A percentile compares a stretch with the other conserved stretches of the same genome.
phyloP scores from a whole-genome alignment of 768 basidiomycete species.

The Podaxis sp. region DNA sequence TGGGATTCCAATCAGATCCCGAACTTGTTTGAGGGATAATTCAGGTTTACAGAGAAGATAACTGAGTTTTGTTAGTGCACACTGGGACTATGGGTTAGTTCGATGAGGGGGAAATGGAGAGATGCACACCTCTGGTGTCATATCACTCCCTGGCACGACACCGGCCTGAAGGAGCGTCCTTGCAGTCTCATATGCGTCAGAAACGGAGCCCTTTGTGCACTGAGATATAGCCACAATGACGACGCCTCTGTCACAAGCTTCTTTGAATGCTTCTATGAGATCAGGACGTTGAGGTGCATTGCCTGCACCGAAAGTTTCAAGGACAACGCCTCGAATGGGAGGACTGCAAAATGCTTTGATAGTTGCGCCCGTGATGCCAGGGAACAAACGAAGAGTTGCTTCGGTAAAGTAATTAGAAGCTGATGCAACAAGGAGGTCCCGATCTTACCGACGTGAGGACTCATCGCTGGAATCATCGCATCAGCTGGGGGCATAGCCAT shows the following conservation, averaged over 20 bases:
- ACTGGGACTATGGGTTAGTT: slow-evolving; percentile 37
- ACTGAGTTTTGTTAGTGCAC: slow-evolving; percentile 84
- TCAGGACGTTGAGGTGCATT: slow-evolving; percentile 86
- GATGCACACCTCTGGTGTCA: slow-evolving; percentile 83
- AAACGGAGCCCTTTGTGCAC: slow-evolving; percentile 83
- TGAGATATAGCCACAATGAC: slow-evolving; percentile 92
- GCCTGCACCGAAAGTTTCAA: slow-evolving; percentile 91
- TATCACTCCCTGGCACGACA: slow-evolving; percentile 82
- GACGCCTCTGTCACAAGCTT: slow-evolving; percentile 78
- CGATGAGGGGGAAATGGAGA: not conserved
- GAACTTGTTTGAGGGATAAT: slow-evolving; percentile 61
- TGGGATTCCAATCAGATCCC: slow-evolving; percentile 69
- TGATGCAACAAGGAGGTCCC: not conserved
- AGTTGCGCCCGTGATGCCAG: slow-evolving; percentile 75
- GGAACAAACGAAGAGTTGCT: slow-evolving; percentile 84
- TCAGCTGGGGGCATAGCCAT: slow-evolving; percentile 3
- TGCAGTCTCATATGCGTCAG: slow-evolving; percentile 79
- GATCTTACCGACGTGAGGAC: slow-evolving; percentile 69
- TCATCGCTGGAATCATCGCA: slow-evolving; percentile 51
- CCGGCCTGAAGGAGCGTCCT: slow-evolving; percentile 66
- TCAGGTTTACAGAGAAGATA: slow-evolving; percentile 88
- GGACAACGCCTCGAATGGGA: slow-evolving; percentile 74
- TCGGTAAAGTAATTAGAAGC: slow-evolving; percentile 3
- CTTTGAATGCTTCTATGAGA: slow-evolving; percentile 68
- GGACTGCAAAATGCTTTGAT: slow-evolving; percentile 72